Evolutionary conservation across 768 basidiomycete species (phyloP), one percentile per base, ranked within the genome.

Genomic region (Boletus vinaceobasis): DNA sequence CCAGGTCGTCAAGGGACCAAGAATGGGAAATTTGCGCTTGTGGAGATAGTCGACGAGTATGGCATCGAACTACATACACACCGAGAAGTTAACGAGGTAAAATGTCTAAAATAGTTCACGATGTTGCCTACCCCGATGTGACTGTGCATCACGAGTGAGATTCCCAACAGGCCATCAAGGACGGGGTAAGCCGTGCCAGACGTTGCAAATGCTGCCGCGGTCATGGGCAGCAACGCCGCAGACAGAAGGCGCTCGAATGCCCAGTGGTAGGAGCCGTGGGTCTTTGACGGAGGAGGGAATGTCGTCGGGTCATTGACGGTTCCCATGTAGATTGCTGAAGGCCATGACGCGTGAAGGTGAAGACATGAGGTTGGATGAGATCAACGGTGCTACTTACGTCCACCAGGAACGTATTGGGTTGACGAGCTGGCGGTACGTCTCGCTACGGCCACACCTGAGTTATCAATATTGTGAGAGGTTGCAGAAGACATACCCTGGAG

Each of bases 221-320:
- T 93, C 63, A 95, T 74, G 37, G 97, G 97, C 15, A 99, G 83
- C 61, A 98, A 83, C 14, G 84, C 75, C 0, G 93, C 97, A 0
- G 90, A 88, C 47, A 98, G 80, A 29, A 94, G 79, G 50, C 95
- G 89, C 73, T 99, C 97, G 68, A 98, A 98, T 1, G 93, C 86
- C 85, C 84, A 86, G 71, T 86, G 96, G 73, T 97, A 86, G 2
- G 93, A 94, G 47, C 97, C 96, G 64, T 95, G 90, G 1, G 82
- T 72, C 67, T 82, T 87, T 55, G 83, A 87, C 5, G 93, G 83
- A 5, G 85, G 70, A 21, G 96, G 95, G 77, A 96, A 98, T 9
- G 85, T 76, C 2, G 90, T 93, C 2, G 95, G 90, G 70, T 99
- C 97, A 74, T 99, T 98, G 56, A 93, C 94, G 31, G 92, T 90